Conservation (phyloP, 208 protist species). For the Acanthamoeba lenticulata region DNA sequence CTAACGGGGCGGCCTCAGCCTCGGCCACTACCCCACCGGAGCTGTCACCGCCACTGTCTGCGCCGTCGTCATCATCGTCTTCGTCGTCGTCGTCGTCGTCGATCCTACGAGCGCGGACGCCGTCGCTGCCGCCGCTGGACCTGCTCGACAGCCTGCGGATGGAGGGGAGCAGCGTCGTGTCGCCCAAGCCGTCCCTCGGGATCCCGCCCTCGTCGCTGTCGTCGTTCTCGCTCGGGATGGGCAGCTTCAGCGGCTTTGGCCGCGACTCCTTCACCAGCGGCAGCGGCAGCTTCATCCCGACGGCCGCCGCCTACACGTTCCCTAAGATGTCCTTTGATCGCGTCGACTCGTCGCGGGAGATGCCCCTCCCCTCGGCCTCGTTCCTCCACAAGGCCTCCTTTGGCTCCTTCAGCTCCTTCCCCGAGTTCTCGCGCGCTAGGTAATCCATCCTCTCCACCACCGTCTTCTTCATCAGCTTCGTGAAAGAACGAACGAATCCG, state of each 20-base stretch:
- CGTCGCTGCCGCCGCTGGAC: not conserved
- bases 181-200: not conserved
- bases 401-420: conserved; percentile 14
- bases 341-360: not conserved
- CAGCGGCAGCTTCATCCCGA: not conserved
- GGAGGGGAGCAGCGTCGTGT: not conserved
- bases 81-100: not conserved
- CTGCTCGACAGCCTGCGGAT: not conserved
- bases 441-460: not conserved
- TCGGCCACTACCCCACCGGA: no score
- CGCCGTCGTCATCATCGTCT: not conserved
- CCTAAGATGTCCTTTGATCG: not conserved
- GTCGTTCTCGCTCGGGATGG: conserved; percentile 1
- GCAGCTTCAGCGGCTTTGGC: not conserved
- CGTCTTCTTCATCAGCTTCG: not conserved
- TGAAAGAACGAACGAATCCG: not conserved
- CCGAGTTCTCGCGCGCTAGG: conserved; percentile 1
- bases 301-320: not conserved
- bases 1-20: no score
- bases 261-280: not conserved
- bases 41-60: not conserved
- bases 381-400: not conserved
- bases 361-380: not conserved
- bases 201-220: not conserved
- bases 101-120: not conserved